Conservation (phyloP, 345 rosid genomes). For the Arabis hirsuta region DNA sequence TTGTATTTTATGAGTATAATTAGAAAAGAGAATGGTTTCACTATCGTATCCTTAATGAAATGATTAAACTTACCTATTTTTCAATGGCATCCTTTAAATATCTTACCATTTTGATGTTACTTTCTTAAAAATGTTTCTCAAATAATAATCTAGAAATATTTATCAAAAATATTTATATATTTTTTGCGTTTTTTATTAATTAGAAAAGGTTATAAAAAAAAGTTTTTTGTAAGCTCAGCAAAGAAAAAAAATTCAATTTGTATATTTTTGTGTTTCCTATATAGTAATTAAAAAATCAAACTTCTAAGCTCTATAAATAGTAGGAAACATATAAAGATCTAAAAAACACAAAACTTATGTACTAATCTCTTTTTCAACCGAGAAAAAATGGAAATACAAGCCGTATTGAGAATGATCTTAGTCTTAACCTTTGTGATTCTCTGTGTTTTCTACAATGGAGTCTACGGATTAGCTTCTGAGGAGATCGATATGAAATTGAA, state of each 20-base stretch:
- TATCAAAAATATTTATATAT: too few species aligned
- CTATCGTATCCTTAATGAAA: too few species aligned
- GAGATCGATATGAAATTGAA: slow-evolving; percentile 38
- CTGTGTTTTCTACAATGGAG: not conserved
- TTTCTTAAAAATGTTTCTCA: too few species aligned
- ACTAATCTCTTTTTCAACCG: not conserved
- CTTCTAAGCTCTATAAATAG: slow-evolving; percentile 5
- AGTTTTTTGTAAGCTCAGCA: not conserved
- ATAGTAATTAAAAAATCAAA: too few species aligned
- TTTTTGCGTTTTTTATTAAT: not conserved
- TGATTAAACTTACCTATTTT: too few species aligned
- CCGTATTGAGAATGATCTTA: not conserved
- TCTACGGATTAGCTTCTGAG: not conserved
- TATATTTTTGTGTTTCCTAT: too few species aligned
- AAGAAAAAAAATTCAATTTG: too few species aligned
- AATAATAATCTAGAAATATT: too few species aligned
- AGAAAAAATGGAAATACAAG: not conserved
- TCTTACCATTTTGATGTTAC: too few species aligned
- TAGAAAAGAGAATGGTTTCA: too few species aligned
- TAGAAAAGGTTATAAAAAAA: not conserved
- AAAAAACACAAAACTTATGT: not conserved
- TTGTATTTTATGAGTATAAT: too few species aligned
- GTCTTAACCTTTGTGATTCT: slow-evolving; percentile 8
- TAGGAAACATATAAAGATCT: not conserved
- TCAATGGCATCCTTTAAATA: too few species aligned